Percentiles rank a stretch among this genome's conserved stretches.
phyloP scores from a whole-genome alignment of 2,329 filamentous ascomycete genomes.

The Trichoderma sp. region DNA sequence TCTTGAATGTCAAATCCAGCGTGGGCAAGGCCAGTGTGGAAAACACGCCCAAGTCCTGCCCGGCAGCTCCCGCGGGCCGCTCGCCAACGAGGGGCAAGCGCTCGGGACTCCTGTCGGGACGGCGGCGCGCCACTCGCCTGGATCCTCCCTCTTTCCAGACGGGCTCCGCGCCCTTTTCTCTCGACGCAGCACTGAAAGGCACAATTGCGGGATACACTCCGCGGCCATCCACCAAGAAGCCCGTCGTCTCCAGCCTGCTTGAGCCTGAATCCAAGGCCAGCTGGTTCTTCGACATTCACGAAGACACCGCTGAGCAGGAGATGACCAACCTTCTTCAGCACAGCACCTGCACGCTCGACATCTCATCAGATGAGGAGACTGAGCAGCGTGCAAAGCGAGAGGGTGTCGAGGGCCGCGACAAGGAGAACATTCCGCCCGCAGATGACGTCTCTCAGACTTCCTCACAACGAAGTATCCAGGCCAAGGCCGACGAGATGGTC shows the following conservation, averaged over 20 bases:
- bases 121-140: constrained; percentile 68
- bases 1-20: constrained; percentile 58
- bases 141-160: constrained; percentile 67
- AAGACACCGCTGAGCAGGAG: constrained; percentile 87
- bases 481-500: constrained; percentile 55
- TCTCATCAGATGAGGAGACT: constrained; percentile 83
- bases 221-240: constrained; percentile 41
- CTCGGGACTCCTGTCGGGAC: constrained; percentile 67
- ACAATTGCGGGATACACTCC: constrained; percentile 66
- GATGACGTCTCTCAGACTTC: constrained; percentile 65
- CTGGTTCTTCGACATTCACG: constrained; percentile 94
- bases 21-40: constrained; percentile 48
- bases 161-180: constrained; percentile 70
- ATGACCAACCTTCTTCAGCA: constrained; percentile 93
- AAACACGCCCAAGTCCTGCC: constrained; percentile 51
- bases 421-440: constrained; percentile 87
- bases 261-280: constrained; percentile 59
- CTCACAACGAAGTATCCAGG: constrained; percentile 38
- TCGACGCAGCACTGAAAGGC: constrained; percentile 80
- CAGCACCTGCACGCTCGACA: constrained; percentile 81
- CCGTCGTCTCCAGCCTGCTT: constrained; percentile 38
- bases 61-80: constrained; percentile 73
- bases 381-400: constrained; percentile 55
- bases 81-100: constrained; percentile 75
- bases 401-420: constrained; percentile 67